Evolutionary conservation across 495 filamentous ascomycete genomes (phyloP), one percentile per base, ranked within the genome.

Genomic region (Penicillium crystallinum): DNA sequence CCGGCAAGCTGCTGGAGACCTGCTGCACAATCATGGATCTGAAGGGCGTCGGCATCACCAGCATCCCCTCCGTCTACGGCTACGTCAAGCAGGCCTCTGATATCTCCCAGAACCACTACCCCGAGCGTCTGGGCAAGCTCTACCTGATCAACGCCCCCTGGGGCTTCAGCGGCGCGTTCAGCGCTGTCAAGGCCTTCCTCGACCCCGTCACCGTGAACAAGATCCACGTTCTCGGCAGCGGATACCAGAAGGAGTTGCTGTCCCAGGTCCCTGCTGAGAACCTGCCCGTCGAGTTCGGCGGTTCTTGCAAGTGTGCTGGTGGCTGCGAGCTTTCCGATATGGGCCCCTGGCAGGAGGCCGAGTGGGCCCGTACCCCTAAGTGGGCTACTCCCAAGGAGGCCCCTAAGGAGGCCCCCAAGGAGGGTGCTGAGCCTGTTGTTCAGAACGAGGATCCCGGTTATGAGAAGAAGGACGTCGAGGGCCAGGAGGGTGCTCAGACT

Each of bases 101-200:
- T 53, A 86, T 97, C 70, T 92, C 87, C 47, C 92, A 97, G 69
- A 96, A 96, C 81, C 96, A 98, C 84, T 98, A 98, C 77, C 93
- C 93, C 17, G 93, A 98, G 76, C 87, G 89, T 47, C 76, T 97
- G 19, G 86, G 86, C 43, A 87, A 87, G 62, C 76, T 97, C 54
- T 97, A 96, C 76, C 72, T 98, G 49, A 97, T 97, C 82, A 98
- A 98, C 76, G 89, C 92, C 15, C 92, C 91, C 27, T 96, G 91
- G 90, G 90, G 90, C 22, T 96, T 95, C 79, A 83, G 83, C 57
- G 73, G 73, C 56, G 88, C 87, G 44, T 98, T 93, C 77, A 81
- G 70, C 64, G 77, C 95, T 45, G 79, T 98, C 66, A 95, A 95
- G 78, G 77, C 79, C 19, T 97, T 95, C 79, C 77, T 98, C 43